These are phyloP conservation scores for Gynandropsis gynandra DNA, from an alignment of 345 rosid species.

Conservation along the genomic window DNA sequence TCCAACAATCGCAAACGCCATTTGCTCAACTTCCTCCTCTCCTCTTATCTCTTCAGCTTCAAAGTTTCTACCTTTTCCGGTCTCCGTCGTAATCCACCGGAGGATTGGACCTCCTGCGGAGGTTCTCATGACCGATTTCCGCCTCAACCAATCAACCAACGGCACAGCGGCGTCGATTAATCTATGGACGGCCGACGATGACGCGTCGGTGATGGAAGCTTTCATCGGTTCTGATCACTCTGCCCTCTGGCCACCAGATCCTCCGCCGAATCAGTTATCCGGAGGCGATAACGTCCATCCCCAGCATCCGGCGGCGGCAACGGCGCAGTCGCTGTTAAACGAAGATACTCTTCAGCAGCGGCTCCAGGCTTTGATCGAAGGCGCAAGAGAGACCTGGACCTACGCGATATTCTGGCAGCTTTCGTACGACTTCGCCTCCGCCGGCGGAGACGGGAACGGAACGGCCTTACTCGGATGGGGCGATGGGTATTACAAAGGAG, in stretches of 20 bases:
- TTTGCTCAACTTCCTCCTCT: neutral
- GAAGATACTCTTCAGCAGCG: slow-evolving; percentile 83
- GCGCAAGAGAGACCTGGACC: slow-evolving; percentile 67
- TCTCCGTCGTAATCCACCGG: no score
- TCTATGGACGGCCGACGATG: slow-evolving; percentile 62
- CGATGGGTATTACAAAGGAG: slow-evolving; percentile 91
- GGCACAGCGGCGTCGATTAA: slow-evolving; percentile 39
- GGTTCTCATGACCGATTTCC: slow-evolving; percentile 42
- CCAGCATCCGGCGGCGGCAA: neutral
- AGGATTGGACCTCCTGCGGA: neutral
- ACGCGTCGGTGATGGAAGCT: slow-evolving; percentile 83
- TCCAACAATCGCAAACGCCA: no score
- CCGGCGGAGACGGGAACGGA: slow-evolving; percentile 26
- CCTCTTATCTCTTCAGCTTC: neutral
- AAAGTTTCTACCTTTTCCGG: slow-evolving; percentile 16
- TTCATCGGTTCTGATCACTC: slow-evolving; percentile 72
- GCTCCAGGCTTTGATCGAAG: slow-evolving; percentile 73
- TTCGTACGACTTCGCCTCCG: slow-evolving; percentile 45
- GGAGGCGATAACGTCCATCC: neutral
- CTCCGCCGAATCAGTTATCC: slow-evolving; percentile 33
- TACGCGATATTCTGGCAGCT: slow-evolving; percentile 97
- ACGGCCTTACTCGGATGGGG: slow-evolving; percentile 66
- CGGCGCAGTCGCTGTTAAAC: slow-evolving; percentile 25
- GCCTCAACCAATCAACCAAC: slow-evolving; percentile 22
- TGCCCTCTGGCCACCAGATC: slow-evolving; percentile 47